A percentile compares a stretch with the other conserved stretches of the same genome.
phyloP scores from a whole-genome alignment of 2,329 filamentous ascomycete genomes.

The Cercospora citrullina region DNA sequence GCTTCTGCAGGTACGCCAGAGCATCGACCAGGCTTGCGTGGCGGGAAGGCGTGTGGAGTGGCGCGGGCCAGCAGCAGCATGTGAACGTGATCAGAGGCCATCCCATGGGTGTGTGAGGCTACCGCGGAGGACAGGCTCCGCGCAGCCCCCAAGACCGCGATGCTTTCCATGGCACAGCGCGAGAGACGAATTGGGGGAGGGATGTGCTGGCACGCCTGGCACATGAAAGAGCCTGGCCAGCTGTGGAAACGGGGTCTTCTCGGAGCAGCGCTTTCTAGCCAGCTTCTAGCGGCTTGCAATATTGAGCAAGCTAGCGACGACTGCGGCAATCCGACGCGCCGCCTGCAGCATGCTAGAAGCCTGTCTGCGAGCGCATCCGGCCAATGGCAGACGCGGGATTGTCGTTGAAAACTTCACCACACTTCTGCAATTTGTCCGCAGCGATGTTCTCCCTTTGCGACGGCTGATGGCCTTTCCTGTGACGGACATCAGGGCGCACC shows the following conservation, averaged over 20 bases:
- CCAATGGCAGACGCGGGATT: neutral
- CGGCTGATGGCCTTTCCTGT: neutral
- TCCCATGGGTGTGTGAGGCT: neutral
- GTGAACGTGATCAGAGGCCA: constrained; percentile 3
- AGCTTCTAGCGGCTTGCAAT: constrained; percentile 4
- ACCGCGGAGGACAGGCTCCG: neutral
- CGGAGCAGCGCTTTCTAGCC: constrained; percentile 7
- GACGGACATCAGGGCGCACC: neutral
- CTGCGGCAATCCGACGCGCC: constrained; percentile 8
- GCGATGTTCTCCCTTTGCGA: neutral
- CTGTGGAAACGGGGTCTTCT: constrained; percentile 2
- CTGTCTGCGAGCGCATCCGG: neutral
- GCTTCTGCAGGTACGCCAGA: constrained; percentile 4
- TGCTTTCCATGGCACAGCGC: neutral
- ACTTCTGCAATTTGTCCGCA: neutral
- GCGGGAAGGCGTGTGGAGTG: neutral
- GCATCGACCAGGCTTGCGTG: constrained; percentile 10
- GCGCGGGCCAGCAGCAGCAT: neutral
- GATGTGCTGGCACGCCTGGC: constrained; percentile 3
- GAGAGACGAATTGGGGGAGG: neutral
- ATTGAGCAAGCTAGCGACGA: neutral
- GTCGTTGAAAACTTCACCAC: neutral
- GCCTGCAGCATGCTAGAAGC: neutral
- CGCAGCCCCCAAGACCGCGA: neutral
- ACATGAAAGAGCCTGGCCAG: constrained; percentile 7